Conservation (phyloP, 345 rosid genomes). For the Dovyalis caffra region DNA sequence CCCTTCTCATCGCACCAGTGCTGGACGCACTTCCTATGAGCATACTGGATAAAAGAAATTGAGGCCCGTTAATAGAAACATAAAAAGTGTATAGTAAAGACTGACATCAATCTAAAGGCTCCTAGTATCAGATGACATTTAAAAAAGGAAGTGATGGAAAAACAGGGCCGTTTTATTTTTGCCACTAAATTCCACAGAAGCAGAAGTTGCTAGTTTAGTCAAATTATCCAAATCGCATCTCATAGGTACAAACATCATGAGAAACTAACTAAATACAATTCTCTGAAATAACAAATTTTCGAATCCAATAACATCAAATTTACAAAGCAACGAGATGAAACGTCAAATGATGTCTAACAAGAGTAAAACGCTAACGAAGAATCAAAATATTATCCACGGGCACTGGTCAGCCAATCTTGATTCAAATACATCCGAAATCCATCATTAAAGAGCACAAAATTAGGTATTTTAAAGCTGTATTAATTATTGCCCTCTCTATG, state of each 20-base stretch:
- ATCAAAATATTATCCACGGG: background rate
- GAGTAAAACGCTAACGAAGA: too few relatives aligned
- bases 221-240: background rate
- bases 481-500: background rate
- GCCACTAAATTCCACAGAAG: too few relatives aligned
- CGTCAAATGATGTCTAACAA: too few relatives aligned
- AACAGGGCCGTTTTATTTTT: background rate
- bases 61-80: background rate
- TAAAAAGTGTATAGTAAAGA: background rate
- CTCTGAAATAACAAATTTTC: background rate
- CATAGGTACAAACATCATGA: background rate
- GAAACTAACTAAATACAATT: background rate
- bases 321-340: too few relatives aligned
- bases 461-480: too few relatives aligned
- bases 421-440: background rate
- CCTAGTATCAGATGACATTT: background rate
- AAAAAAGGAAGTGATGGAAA: background rate
- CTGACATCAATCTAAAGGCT: background rate
- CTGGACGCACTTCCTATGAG: conserved; percentile 90
- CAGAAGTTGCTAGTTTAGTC: background rate
- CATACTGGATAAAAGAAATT: conserved; percentile 49
- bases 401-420: background rate
- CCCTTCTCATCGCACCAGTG: conserved; percentile 98
- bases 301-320: background rate
- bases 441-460: background rate